Conservation (phyloP, 2,329 filamentous ascomycete species). For the Massarina eburnea region DNA sequence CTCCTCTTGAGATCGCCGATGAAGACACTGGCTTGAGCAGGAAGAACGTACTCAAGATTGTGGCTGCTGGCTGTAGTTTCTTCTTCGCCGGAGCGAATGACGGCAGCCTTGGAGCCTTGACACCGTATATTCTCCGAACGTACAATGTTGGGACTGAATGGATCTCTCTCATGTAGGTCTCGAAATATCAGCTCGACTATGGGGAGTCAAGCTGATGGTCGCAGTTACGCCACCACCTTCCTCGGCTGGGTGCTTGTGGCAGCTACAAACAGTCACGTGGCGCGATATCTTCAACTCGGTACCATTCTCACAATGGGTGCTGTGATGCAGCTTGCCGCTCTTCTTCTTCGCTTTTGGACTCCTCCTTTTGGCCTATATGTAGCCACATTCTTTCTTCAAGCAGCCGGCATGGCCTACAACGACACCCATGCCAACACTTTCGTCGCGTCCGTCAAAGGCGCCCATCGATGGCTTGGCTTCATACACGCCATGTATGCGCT, state of each 20-base stretch:
- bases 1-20: background rate
- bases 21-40: conserved; percentile 9
- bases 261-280: conserved; percentile 57
- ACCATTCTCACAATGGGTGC: conserved; percentile 61
- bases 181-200: background rate
- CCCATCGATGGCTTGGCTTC: conserved; percentile 64
- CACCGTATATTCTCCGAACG: conserved; percentile 63
- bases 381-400: conserved; percentile 60
- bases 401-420: conserved; percentile 63
- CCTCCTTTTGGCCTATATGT: conserved; percentile 61
- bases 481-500: conserved; percentile 65
- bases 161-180: conserved; percentile 49
- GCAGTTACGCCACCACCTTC: conserved; percentile 57
- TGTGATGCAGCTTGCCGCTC: conserved; percentile 55
- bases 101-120: conserved; percentile 63
- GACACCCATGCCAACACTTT: conserved; percentile 67
- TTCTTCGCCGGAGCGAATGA: conserved; percentile 68
- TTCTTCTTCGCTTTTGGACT: conserved; percentile 58
- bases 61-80: conserved; percentile 58
- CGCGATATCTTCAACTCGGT: conserved; percentile 57
- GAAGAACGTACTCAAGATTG: conserved; percentile 48
- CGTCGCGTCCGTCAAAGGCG: conserved; percentile 53
- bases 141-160: conserved; percentile 56
- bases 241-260: conserved; percentile 63
- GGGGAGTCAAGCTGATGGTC: background rate